A percentile compares a stretch with the other conserved stretches of the same genome.
Conservation (phyloP, 768 basidiomycete genomes). For the Mycena latifolia region DNA sequence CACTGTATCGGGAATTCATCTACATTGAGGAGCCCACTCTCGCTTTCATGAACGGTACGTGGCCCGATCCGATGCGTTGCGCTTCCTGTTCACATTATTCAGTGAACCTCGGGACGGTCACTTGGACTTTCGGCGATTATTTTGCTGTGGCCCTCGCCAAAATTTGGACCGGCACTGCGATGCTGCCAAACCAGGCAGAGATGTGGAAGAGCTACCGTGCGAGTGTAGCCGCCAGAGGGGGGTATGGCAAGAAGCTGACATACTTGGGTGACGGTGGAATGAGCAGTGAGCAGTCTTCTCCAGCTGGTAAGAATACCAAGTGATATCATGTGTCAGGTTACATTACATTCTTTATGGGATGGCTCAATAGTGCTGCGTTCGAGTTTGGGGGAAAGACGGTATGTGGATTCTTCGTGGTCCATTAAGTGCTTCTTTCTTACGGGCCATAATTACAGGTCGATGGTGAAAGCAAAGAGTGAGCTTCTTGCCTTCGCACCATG, state of each 20-base stretch:
- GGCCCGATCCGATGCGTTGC: neutral
- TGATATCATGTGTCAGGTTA: constrained; percentile 1
- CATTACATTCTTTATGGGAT: constrained; percentile 27
- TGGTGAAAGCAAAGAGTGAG: constrained; percentile 10
- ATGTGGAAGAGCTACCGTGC: constrained; percentile 37
- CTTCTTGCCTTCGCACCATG: neutral
- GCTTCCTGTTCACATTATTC: neutral
- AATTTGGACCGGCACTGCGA: constrained; percentile 36
- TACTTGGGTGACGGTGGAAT: no score
- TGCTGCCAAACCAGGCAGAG: constrained; percentile 29
- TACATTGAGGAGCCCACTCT: constrained; percentile 50
- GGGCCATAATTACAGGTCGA: neutral
- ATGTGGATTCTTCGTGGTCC: neutral
- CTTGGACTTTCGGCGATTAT: constrained; percentile 30
- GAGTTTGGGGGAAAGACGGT: constrained; percentile 34
- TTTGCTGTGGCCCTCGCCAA: constrained; percentile 33
- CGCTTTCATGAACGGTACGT: constrained; percentile 38
- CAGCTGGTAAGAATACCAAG: no score
- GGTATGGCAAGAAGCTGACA: constrained; percentile 32
- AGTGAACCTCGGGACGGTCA: constrained; percentile 31
- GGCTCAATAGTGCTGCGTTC: constrained; percentile 35
- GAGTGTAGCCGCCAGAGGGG: constrained; percentile 23
- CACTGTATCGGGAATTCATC: constrained; percentile 43
- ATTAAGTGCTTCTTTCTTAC: neutral
- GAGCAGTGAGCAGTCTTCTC: no score